Evolutionary conservation across 2,329 filamentous ascomycete genomes (phyloP), one percentile per base, ranked within the genome.

Genomic region (Fusarium sp.): DNA sequence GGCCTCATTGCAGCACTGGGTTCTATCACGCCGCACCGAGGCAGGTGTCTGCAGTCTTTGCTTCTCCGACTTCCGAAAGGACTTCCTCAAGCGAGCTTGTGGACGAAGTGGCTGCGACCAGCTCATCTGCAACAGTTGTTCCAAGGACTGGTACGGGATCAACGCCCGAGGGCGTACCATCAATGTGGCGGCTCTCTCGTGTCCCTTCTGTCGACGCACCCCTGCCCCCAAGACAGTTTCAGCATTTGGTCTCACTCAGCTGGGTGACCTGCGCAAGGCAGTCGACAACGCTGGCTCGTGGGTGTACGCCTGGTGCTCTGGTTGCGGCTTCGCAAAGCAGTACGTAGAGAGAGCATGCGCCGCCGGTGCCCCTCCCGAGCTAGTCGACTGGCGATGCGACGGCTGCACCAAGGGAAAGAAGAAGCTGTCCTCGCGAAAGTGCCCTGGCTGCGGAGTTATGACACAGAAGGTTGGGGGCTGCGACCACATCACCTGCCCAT

Each of bases 281-380:
- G 79, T 87, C 1, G 74, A 81, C 3, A 82, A 86, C 14, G 72
- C 79, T 2, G 86, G 83, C 3, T 78, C 77, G 1, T 87, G 83
- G 83, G 84, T 88, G 62, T 86, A 88, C 52, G 85, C 83, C 1
- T 87, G 85, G 86, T 90, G 88, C 72, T 66, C 37, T 4, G 76
- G 69, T 5, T 88, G 87, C 63, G 81, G 81, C 5, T 78, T 79
- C 13, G 87, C 87, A 5, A 83, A 82, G 71, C 79, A 79, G 66
- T 83, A 81, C 60, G 79, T 84, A 20, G 84, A 85, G 71, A 79
- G 86, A 7, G 83, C 82, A 2, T 89, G 87, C 70, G 85, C 83
- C 0, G 78, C 78, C 0, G 86, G 84, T 0, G 80, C 80, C 2
- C 83, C 84, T 0, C 76, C 77, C 2, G 81, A 84, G 20, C 65